phyloP scores from a whole-genome alignment of 2,329 filamentous ascomycete species.

The Aspergillus brunneoviolaceus region DNA sequence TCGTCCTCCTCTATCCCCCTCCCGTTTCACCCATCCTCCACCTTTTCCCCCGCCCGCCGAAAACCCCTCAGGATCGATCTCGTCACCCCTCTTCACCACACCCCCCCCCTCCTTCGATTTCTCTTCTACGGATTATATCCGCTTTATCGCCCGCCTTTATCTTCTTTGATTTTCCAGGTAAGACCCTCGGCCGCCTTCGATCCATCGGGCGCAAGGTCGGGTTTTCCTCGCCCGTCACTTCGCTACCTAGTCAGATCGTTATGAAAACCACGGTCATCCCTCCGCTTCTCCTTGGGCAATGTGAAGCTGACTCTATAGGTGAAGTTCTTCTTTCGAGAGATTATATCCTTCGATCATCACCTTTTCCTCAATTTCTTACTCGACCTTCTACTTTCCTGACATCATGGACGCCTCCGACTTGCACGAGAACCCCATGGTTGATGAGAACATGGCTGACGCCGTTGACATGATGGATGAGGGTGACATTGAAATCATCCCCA shows the following conservation, averaged over 20 bases:
- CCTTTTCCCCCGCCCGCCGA: constrained; percentile 32
- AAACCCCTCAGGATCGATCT: constrained; percentile 26
- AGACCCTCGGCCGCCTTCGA: neutral
- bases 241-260: constrained; percentile 5
- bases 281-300: neutral
- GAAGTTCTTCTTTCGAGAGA: constrained; percentile 1
- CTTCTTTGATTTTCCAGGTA: constrained; percentile 3
- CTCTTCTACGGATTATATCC: neutral
- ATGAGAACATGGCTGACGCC: constrained; percentile 62
- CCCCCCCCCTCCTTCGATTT: neutral
- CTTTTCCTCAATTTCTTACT: neutral
- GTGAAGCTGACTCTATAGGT: neutral
- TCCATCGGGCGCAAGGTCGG: neutral
- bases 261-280: constrained; percentile 1
- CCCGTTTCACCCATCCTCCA: constrained; percentile 27
- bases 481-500: constrained; percentile 76
- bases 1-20: constrained; percentile 16
- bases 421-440: constrained; percentile 57
- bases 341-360: neutral
- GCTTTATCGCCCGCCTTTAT: neutral
- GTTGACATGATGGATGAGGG: constrained; percentile 63
- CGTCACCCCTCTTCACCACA: constrained; percentile 18
- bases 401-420: constrained; percentile 63
- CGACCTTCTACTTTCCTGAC: constrained; percentile 12
- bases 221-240: neutral